Evolutionary conservation across 495 filamentous ascomycete species (phyloP).

Genomic region (Jackrogersella multiformis): DNA sequence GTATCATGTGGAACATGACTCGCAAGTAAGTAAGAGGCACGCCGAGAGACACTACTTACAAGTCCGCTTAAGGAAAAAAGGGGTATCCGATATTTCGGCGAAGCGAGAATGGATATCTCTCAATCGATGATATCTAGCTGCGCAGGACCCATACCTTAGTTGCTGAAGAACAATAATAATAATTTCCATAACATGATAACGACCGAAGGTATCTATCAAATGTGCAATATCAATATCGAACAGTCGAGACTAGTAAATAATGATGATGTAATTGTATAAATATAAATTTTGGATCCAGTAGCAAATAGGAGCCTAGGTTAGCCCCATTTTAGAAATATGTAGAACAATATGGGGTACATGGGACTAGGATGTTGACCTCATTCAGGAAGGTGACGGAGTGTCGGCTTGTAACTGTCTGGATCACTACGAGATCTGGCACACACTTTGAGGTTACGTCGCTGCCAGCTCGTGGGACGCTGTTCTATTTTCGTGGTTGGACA

Average conservation of each 20-base stretch:
- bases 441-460: constrained; percentile 19
- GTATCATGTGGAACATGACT: neutral
- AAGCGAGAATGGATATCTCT: neutral
- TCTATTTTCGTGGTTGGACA: constrained; percentile 30
- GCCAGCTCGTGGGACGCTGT: constrained; percentile 24
- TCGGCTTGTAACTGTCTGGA: constrained; percentile 20
- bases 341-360: neutral
- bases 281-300: neutral
- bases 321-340: neutral
- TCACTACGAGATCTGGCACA: constrained; percentile 17
- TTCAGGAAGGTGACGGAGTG: constrained; percentile 38
- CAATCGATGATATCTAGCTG: neutral
- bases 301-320: neutral
- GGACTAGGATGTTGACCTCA: constrained; percentile 8
- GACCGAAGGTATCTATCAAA: too few relatives aligned
- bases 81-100: neutral
- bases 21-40: neutral
- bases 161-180: neutral
- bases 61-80: neutral
- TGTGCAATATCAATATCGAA: neutral
- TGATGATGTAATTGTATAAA: neutral
- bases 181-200: neutral
- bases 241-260: constrained; percentile 1
- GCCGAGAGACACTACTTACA: neutral
- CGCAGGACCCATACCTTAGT: neutral